Percentiles rank a stretch among this genome's conserved stretches.
phyloP scores from a whole-genome alignment of 331 rosid species.

The Saraca asoca region DNA sequence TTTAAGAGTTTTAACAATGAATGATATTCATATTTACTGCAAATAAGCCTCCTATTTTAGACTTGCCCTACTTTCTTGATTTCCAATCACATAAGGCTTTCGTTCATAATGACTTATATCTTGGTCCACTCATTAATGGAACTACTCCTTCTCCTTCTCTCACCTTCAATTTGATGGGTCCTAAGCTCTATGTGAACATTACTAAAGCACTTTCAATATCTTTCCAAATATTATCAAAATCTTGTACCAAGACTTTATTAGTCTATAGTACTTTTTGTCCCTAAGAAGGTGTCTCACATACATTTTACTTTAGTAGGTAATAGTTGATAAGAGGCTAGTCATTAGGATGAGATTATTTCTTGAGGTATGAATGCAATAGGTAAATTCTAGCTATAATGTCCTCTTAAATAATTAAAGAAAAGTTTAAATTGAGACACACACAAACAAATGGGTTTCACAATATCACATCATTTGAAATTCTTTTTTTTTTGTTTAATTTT shows the following conservation, averaged over 20 bases:
- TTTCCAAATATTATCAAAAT: not conserved
- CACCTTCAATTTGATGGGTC: conserved; percentile 74
- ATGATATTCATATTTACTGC: conserved; percentile 29
- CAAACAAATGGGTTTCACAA: too few species aligned
- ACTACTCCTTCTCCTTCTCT: conserved; percentile 50
- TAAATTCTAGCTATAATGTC: conserved; percentile 12
- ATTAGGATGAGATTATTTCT: conserved; percentile 88
- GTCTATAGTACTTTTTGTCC: too few species aligned
- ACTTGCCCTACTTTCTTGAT: conserved; percentile 81
- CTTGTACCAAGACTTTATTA: not conserved
- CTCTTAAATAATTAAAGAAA: not conserved
- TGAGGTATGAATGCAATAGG: conserved; percentile 91
- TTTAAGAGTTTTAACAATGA: conserved; percentile 11
- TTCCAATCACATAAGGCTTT: conserved; percentile 90
- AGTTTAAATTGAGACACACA: too few species aligned
- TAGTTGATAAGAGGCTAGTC: conserved; percentile 63
- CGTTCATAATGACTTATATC: conserved; percentile 69
- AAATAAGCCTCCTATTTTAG: conserved; percentile 85
- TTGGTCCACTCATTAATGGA: conserved; percentile 65
- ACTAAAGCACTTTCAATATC: conserved; percentile 46
- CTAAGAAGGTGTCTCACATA: not conserved
- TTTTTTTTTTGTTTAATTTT: too few species aligned
- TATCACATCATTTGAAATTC: too few species aligned
- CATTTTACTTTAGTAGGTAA: conserved; percentile 49
- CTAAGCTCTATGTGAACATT: conserved; percentile 70